Base-by-base conservation (phyloP, 257 asterid genomes). In the Voacanga thouarsii region DNA sequence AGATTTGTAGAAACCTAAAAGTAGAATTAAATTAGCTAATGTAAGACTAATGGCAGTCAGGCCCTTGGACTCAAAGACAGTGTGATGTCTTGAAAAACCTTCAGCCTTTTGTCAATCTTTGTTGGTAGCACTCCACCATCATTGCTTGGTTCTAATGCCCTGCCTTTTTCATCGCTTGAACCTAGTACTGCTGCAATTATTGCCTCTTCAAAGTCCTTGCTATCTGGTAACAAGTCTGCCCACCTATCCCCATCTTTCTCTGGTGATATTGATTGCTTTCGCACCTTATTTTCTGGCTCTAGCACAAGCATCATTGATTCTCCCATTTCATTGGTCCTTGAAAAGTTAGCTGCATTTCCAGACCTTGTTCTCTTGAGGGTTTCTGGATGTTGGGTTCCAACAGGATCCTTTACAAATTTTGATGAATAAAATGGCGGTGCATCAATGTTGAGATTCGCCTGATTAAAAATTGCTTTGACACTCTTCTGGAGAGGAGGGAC, bases 21-120 rank as follows among this genome's bases (percentile, higher is more conserved):
- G 10, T 53, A 65, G 12, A 59, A 78, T 3, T 73, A 77, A 61
- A 67, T 23, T 82, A 83, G 49, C 77, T 45, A 33, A 24, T 49
- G 28, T 43, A 74, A 49, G 68, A 44, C 43, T 47, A 53, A 76
- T 53, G 67, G 70, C 28, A 59, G 70, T 79, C 53, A 81, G 26
- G 81, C 83, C 78, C 83, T 79, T 41, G 97, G 97, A 76, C 96
- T 92, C 82, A 89, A 77, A 15, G 92, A 84, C 66, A 78, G 72
- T 9, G 98, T 93, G 76, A 95, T 95, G 41, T 95, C 98, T 74
- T 89, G 96, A 63, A 95, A 95, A 77, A 93, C 99, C 84, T 88
- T 93, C 61, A 95, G 86, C 88, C 99, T 90, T 88, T 93, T 91
- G 41, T 92, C 99, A 23, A 87, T 85, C 88, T 92, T 90, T 71